Evolutionary conservation across 306 rosid genomes (phyloP), one percentile per base, ranked within the genome.

Genomic region (Fragaria nilgerrensis): DNA sequence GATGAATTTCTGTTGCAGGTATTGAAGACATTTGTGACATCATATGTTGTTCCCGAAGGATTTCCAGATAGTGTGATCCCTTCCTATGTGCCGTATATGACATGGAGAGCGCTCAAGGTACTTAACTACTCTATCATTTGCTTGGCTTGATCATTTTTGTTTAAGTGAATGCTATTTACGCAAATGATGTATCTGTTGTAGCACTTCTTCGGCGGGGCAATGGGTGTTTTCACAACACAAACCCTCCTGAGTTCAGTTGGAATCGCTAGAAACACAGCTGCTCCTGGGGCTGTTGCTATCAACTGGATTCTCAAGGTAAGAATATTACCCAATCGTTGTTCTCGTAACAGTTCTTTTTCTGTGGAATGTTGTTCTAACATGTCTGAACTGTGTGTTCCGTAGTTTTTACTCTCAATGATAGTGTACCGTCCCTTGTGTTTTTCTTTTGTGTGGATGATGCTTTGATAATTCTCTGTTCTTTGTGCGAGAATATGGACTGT

Each of bases 131-230:
- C 43, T 49, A 5, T 6, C 36, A 7, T 2, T 5, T 12, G 19
- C 19, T 8, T 75, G 16, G 29, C 20, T 22, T 20, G 66, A 62
- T 65, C 41, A 43, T 62, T 50, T 75, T 3, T 77, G 65, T 45
- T 0, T 11, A 50, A 19, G 0, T 29, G 32, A 77, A 69, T 74
- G 52, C 75, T 75, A 15, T 65, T 27, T 29, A 32, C 47, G 37
- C 59, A 25, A 37, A 29, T 81, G 0, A 9, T 19, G 41, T 79
- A 39, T 20, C 68, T 27, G 8, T 75, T 77, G 70, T 78, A 94
- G 94, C 99, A 92, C 83, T 95, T 95, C 78, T 95, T 95, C 72
- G 99, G 99, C 45, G 99, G 99, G 70, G 99, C 99, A n/a, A 95
- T 95, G 97, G 97, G 99, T 17, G 99, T 95, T 80, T 95, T 95